Evolutionary conservation across 495 filamentous ascomycete genomes (phyloP).

Genomic region (Penicillium riverlandense): DNA sequence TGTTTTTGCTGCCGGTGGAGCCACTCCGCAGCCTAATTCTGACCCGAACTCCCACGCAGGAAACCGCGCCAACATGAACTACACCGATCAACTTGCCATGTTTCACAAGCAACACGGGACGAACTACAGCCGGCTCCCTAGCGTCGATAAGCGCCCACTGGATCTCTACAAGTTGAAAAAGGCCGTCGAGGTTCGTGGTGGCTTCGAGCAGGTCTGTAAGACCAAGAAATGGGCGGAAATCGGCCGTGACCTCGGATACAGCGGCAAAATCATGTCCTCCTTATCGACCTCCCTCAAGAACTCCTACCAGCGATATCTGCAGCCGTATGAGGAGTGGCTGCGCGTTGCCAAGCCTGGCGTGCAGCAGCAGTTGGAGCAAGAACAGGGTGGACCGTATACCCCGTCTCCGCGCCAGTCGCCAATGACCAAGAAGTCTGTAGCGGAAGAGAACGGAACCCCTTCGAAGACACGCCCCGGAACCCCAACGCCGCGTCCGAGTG

Average conservation of each 20-base stretch:
- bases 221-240: slow-evolving; percentile 99
- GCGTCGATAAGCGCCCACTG: slow-evolving; percentile 94
- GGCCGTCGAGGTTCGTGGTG: slow-evolving; percentile 86
- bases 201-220: slow-evolving; percentile 94
- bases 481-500: slow-evolving; percentile 61
- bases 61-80: slow-evolving; percentile 90
- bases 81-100: slow-evolving; percentile 89
- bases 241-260: slow-evolving; percentile 92
- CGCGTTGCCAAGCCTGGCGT: slow-evolving; percentile 91
- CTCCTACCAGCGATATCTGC: slow-evolving; percentile 92
- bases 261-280: slow-evolving; percentile 99
- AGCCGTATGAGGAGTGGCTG: slow-evolving; percentile 94
- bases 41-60: slow-evolving; percentile 45
- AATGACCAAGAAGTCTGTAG: slow-evolving; percentile 55
- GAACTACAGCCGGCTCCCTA: slow-evolving; percentile 87
- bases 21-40: slow-evolving; percentile 28
- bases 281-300: slow-evolving; percentile 97
- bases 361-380: slow-evolving; percentile 86
- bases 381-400: slow-evolving; percentile 88
- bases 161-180: slow-evolving; percentile 96
- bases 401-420: slow-evolving; percentile 86
- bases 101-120: slow-evolving; percentile 97
- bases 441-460: slow-evolving; percentile 57
- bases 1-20: slow-evolving; percentile 25
- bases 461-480: slow-evolving; percentile 58